phyloP scores from a whole-genome alignment of 768 basidiomycete genomes.

The Boletus vermiculosoides region DNA sequence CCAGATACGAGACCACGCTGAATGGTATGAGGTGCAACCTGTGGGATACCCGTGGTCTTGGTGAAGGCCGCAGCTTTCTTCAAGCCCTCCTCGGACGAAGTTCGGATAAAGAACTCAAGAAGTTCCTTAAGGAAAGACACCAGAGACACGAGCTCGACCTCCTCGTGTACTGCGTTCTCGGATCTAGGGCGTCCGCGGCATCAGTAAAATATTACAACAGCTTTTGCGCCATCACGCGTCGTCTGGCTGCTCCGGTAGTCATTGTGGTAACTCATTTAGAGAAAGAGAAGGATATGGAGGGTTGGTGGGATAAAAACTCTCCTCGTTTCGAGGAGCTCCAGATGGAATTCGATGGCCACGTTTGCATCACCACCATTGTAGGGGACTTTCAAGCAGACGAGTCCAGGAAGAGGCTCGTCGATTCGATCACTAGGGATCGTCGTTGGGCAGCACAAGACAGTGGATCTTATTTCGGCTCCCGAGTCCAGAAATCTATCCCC shows the following conservation, averaged over 20 bases:
- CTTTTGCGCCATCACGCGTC: slow-evolving; percentile 38
- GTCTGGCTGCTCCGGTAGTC: slow-evolving; percentile 35
- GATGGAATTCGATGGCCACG: slow-evolving; percentile 37
- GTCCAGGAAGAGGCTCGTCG: slow-evolving; percentile 15
- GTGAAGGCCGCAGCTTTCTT: slow-evolving; percentile 25
- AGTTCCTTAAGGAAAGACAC: slow-evolving; percentile 22
- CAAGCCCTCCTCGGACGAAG: slow-evolving; percentile 3
- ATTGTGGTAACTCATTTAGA: slow-evolving; percentile 40
- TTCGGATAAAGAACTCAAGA: slow-evolving; percentile 21
- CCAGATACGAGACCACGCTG: slow-evolving; percentile 6
- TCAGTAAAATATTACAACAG: slow-evolving; percentile 32
- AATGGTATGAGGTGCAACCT: slow-evolving; percentile 12
- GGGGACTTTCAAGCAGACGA: slow-evolving; percentile 5
- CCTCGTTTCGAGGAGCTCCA: slow-evolving; percentile 17
- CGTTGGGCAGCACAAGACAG: slow-evolving; percentile 5
- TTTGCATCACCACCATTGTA: slow-evolving; percentile 35
- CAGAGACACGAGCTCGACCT: slow-evolving; percentile 36
- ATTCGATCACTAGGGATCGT: slow-evolving; percentile 9
- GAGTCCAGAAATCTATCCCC: neutral
- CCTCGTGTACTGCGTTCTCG: slow-evolving; percentile 39
- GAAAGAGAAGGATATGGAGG: slow-evolving; percentile 23
- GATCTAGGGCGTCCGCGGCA: slow-evolving; percentile 32
- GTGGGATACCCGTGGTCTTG: slow-evolving; percentile 41
- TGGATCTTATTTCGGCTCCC: slow-evolving; percentile 15
- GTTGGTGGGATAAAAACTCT: slow-evolving; percentile 35